Evolutionary conservation across 768 basidiomycete species (phyloP), one percentile per base, ranked within the genome.

Genomic region (Phallus indusiatus): DNA sequence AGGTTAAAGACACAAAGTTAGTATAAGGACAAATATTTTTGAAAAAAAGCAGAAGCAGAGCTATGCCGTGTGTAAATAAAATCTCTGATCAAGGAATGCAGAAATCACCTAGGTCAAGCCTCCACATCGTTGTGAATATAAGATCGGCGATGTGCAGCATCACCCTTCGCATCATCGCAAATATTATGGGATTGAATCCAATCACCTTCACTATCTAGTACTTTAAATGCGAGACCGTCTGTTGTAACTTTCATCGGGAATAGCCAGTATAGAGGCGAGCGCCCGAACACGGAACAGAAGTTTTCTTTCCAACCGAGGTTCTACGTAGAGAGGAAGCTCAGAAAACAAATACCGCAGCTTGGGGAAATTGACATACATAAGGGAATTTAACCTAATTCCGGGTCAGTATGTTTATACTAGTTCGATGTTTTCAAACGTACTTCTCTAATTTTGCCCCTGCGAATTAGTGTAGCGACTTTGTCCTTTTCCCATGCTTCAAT

Each of bases 401-500:
- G 34, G 21, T 46, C 16, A 61, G 34, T 16, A 37, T 22, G 24
- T 47, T 48, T 47, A 14, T 37, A 24, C 55, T 28, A 28, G 33
- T 16, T 16, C 6, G 49, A 21, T 35, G 50, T 53, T 51, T 20
- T 33, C 65, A 66, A 20, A 56, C 65, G 17, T 36, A 88, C 88
- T 73, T 93, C 88, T 54, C 78, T 82, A 59, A 97, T 86, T 70
- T 88, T 90, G 5, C 94, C 95, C 59, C 86, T 76, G 18, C 88
- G 81, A 54, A 90, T 83, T 64, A 99, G 78, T 0, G 83, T 88
- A 5, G 93, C 87, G 1, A 84, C 92, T 71, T 88, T 94, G 67
- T 98, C 94, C 72, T 98, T 98, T 71, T 99, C 96, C 90, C 91
- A 95, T 0, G 88, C 84, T 73, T 99, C 96, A 53, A 99, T 97